A percentile compares a stretch with the other conserved stretches of the same genome.
Conservation (phyloP, 192 early-diverging fungal species). For the Geranomyces michiganensis region DNA sequence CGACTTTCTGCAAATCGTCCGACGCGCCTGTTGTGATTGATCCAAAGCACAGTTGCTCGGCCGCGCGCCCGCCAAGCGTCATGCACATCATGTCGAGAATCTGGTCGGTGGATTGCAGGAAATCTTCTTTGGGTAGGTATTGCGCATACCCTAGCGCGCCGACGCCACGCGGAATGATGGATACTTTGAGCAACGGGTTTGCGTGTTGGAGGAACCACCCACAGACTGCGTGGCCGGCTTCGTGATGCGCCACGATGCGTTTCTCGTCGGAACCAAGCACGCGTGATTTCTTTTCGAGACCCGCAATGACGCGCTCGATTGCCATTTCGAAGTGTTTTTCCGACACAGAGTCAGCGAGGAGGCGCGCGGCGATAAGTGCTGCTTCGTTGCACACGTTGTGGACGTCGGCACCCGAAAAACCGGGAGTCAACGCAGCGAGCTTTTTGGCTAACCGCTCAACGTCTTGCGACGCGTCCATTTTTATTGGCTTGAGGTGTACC, state of each 20-base stretch:
- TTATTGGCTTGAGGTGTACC: slow-evolving; percentile 93
- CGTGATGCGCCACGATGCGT: slow-evolving; percentile 98
- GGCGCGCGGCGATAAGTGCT: slow-evolving; percentile 95
- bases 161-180: slow-evolving; percentile 94
- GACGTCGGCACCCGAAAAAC: slow-evolving; percentile 97
- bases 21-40: slow-evolving; percentile 92
- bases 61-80: slow-evolving; percentile 59
- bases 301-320: slow-evolving; percentile 97
- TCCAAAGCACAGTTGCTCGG: slow-evolving; percentile 92
- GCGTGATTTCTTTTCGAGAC: slow-evolving; percentile 95
- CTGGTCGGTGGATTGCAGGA: slow-evolving; percentile 91
- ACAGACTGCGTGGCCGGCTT: slow-evolving; percentile 98
- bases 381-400: slow-evolving; percentile 99
- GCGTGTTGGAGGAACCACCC: slow-evolving; percentile 98
- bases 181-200: slow-evolving; percentile 95
- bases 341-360: slow-evolving; percentile 71
- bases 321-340: slow-evolving; percentile 94
- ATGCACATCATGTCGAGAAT: slow-evolving; percentile 80
- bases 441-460: slow-evolving; percentile 76
- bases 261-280: slow-evolving; percentile 96
- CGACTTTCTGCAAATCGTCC: slow-evolving; percentile 98
- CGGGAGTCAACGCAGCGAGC: slow-evolving; percentile 94
- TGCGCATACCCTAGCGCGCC: slow-evolving; percentile 99
- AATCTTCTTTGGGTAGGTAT: slow-evolving; percentile 97
- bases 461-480: slow-evolving; percentile 59